Evolutionary conservation across 805 yeast species (phyloP).

Genomic region (Wickerhamomyces mucosus): DNA sequence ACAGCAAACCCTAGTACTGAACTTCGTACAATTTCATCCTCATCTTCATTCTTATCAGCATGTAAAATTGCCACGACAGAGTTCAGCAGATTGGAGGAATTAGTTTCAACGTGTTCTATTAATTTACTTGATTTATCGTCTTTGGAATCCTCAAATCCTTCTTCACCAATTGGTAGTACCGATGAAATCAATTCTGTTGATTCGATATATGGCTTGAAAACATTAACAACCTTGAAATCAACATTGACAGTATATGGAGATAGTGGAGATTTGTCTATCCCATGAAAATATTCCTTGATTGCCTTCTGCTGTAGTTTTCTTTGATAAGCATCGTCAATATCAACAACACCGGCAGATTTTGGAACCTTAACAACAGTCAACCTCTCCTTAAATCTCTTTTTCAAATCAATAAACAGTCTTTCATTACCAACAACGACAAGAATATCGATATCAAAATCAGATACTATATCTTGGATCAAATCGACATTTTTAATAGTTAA

Average conservation of each 20-base stretch:
- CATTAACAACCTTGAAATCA: slow-evolving; percentile 48
- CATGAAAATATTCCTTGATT: slow-evolving; percentile 86
- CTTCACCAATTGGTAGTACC: slow-evolving; percentile 19
- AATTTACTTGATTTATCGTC: slow-evolving; percentile 15
- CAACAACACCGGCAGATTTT: slow-evolving; percentile 69
- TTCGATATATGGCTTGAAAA: slow-evolving; percentile 42
- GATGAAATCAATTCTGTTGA: slow-evolving; percentile 12
- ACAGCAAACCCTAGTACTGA: slow-evolving; percentile 72
- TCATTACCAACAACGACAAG: slow-evolving; percentile 74
- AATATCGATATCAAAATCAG: slow-evolving; percentile 47
- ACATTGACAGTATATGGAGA: slow-evolving; percentile 83
- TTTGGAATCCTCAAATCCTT: slow-evolving; percentile 2
- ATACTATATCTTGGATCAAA: slow-evolving; percentile 45
- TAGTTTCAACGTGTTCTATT: slow-evolving; percentile 32
- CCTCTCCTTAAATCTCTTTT: slow-evolving; percentile 35
- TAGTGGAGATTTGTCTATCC: slow-evolving; percentile 51
- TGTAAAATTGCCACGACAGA: slow-evolving; percentile 60
- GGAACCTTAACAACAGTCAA: slow-evolving; percentile 45
- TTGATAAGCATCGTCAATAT: slow-evolving; percentile 56
- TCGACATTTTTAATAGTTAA: slow-evolving; percentile 39
- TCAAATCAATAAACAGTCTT: slow-evolving; percentile 52
- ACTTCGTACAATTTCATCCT: slow-evolving; percentile 39
- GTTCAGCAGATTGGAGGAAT: slow-evolving; percentile 55
- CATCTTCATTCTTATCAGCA: slow-evolving; percentile 36
- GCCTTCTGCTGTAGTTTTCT: slow-evolving; percentile 67